Conservation (phyloP, 2,329 filamentous ascomycete genomes). For the Colletotrichum incanum region DNA sequence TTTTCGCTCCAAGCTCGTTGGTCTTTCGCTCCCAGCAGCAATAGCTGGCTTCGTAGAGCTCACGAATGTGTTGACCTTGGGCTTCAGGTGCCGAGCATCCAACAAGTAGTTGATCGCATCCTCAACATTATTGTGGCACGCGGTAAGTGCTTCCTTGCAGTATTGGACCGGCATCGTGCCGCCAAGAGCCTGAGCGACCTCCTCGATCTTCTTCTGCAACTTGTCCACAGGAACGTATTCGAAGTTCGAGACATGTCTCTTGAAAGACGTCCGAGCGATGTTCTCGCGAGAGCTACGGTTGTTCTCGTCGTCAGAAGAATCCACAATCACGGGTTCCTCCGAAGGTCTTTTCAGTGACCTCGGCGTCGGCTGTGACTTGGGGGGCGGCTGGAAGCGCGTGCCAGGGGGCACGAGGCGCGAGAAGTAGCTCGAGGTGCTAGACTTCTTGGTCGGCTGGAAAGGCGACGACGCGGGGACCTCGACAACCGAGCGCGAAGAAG, state of each 20-base stretch:
- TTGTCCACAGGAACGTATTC: constrained; percentile 65
- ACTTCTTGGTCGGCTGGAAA: constrained; percentile 57
- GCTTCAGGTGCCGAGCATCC: constrained; percentile 44
- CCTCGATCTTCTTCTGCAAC: constrained; percentile 54
- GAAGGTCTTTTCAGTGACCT: constrained; percentile 55
- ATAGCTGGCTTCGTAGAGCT: constrained; percentile 44
- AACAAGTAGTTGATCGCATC: constrained; percentile 53
- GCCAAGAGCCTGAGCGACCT: constrained; percentile 56
- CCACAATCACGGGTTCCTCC: constrained; percentile 61
- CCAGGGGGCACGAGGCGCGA: constrained; percentile 82
- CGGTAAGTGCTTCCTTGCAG: constrained; percentile 53
- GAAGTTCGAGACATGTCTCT: constrained; percentile 56
- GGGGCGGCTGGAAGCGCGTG: constrained; percentile 75
- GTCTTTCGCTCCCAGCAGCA: constrained; percentile 38
- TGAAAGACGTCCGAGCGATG: constrained; percentile 74
- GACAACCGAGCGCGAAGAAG: constrained; percentile 64
- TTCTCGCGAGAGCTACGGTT: constrained; percentile 72
- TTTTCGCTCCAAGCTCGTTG: constrained; percentile 26
- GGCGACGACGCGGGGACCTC: constrained; percentile 95
- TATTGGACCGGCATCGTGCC: constrained; percentile 49
- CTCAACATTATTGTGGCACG: constrained; percentile 54
- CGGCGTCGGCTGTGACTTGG: constrained; percentile 57
- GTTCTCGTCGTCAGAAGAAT: constrained; percentile 65
- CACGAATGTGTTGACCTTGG: constrained; percentile 35
- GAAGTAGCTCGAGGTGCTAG: constrained; percentile 45